Evolutionary conservation across 2,329 filamentous ascomycete genomes (phyloP), one percentile per base, ranked within the genome.

Genomic region (Arthrobotrys megalospora): DNA sequence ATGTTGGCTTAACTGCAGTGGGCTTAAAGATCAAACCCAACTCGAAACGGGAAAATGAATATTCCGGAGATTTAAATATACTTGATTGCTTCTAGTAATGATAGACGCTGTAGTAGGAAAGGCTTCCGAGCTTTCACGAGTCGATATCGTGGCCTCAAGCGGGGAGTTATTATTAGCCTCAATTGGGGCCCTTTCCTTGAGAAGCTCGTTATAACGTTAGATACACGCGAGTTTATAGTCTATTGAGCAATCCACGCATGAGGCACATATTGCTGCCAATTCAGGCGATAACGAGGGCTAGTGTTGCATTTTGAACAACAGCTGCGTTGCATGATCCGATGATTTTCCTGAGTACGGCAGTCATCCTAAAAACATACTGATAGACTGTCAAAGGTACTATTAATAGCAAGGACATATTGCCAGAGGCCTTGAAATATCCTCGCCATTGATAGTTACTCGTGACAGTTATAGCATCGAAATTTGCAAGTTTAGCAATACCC

Each of bases 141-240:
- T 14, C 34, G 11, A 60, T 28, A 43, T 43, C 55, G 55, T 21
- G 48, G 19, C 6, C n/a, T 48, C 3, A 1, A 21, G 21, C 19
- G 11, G 32, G 50, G 3, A n/a, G 16, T 4, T n/a, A 24, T 48
- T 64, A 64, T 64, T 21, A 21, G 8, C 41, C 60, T 64, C 60
- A 64, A 63, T 48, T 64, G 48, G 21, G 16, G 41, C n/a, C 16
- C 7, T 32, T 45, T 45, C 45, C 5, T n/a, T 5, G 1, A n/a
- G 1, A 64, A 36, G 60, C 60, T 48, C 43, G 14, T 21, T 48
- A 60, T 43, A 60, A 60, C 55, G 36, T 60, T 60, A 64, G 11
- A 36, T n/a, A 32, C 60, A 64, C 60, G 60, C 28, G 60, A 64
- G 60, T 64, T 64, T 64, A 19, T 64, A 64, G 38, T 34, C 24